Base-by-base conservation (phyloP, 1,139 yeast species). In the Candida tropicalis region DNA sequence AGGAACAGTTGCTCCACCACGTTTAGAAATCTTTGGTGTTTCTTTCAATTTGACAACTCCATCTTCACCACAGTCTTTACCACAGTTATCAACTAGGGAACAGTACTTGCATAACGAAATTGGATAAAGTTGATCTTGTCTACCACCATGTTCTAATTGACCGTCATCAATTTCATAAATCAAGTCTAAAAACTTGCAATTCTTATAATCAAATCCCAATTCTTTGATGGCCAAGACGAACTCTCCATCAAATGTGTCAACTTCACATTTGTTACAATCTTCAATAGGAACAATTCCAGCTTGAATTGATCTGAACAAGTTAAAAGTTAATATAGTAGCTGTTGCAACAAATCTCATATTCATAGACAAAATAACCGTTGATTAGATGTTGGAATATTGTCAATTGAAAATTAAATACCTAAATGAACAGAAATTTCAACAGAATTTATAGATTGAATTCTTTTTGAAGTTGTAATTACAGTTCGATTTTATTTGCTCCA, bases 151-250 rank as follows among this genome's bases (percentile, higher is more conserved):
- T 9, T 35, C 36, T 10, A 34, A 38, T 31, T 41, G 40, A 28
- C 43, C 43, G 22, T 38, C 38, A 15, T 36, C 37, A 32, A 16
- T 32, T 33, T 41, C 43, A 26, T 41, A 41, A 31, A 41, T 36
- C 31, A 41, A 36, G 20, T 41, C 40, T 18, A 35, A 36, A 12
- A 22, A 26, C 28, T 36, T 35, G 22, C 24, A 23, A 17, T 35
- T 15, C 13, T 15, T 16, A 12, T 31, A 31, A 20, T 31, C 24
- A n/a, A 31, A 18, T 3, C 35, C 35, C 28, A 24, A 16, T 24
- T 34, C 29, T 16, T 34, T 34, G 6, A 34, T 29, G 4, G 29
- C n/a, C 10, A 28, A 35, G 26, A 34, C 38, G 35, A 35, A 40
- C 17, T 31, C 36, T 24, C 37, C 29, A 17, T 34, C 37, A 27